Conservation (phyloP, 179 eudicot species). For the Silene coronaria region DNA sequence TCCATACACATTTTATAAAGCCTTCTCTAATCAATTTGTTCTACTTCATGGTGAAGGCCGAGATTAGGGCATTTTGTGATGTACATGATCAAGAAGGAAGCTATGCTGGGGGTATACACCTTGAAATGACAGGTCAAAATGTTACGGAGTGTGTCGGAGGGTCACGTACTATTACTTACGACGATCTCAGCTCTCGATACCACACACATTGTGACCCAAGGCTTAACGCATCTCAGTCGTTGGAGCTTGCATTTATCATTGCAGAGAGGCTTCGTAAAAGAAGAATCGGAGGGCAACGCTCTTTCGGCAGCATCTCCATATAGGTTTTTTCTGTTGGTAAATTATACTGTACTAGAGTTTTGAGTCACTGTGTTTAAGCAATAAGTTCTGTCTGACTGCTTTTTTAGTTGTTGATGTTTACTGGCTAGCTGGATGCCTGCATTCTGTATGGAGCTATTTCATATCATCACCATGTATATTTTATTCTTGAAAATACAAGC, state of each 20-base stretch:
- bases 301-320: conserved; percentile 5
- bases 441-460: too few relatives aligned
- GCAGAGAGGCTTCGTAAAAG: conserved; percentile 37
- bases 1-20: not conserved
- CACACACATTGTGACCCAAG: conserved; percentile 40
- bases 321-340: not conserved
- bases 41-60: conserved; percentile 20
- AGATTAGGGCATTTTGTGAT: conserved; percentile 34
- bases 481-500: not conserved
- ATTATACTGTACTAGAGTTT: not conserved
- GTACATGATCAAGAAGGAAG: conserved; percentile 43
- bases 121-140: conserved; percentile 40
- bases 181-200: conserved; percentile 36
- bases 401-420: not conserved
- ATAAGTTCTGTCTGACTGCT: not conserved
- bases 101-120: conserved; percentile 36
- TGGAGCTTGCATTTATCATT: conserved; percentile 35
- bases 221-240: conserved; percentile 35
- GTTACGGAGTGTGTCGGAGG: conserved; percentile 40
- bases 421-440: not conserved
- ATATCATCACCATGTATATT: too few relatives aligned
- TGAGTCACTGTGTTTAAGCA: not conserved
- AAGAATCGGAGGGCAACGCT: conserved; percentile 23
- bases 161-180: conserved; percentile 33
- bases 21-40: not conserved